Evolutionary conservation across 768 basidiomycete species (phyloP).

Genomic region (Cystoderma amianthinum): DNA sequence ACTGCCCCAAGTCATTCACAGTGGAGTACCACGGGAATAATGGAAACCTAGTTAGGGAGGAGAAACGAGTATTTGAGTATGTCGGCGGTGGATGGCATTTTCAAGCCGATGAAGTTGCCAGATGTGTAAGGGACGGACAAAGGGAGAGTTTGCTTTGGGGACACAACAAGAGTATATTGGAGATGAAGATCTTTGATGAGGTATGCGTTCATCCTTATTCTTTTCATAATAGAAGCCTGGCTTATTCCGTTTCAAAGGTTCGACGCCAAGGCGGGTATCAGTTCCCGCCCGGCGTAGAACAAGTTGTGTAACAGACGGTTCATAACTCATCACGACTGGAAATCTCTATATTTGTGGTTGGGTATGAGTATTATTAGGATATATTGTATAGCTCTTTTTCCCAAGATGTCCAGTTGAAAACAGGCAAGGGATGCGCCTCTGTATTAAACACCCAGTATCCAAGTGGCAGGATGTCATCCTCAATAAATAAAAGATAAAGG

Average conservation of each 20-base stretch:
- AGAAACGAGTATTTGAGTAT: constrained; percentile 51
- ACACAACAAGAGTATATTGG: constrained; percentile 71
- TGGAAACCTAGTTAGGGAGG: constrained; percentile 45
- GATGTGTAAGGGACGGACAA: constrained; percentile 70
- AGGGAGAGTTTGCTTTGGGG: constrained; percentile 69
- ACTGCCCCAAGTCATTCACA: constrained; percentile 56
- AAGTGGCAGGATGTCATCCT: constrained; percentile 50
- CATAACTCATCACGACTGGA: background rate
- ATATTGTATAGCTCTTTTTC: constrained; percentile 44
- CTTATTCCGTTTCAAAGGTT: constrained; percentile 29
- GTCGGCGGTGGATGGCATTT: constrained; percentile 75
- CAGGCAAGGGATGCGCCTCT: constrained; percentile 74
- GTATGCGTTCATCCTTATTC: too few species aligned
- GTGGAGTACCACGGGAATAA: constrained; percentile 52
- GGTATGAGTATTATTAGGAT: constrained; percentile 5
- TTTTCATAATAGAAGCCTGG: too few species aligned
- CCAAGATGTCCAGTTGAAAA: constrained; percentile 55
- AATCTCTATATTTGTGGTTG: background rate
- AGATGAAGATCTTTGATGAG: constrained; percentile 85
- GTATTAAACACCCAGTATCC: constrained; percentile 57
- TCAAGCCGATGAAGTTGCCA: constrained; percentile 83
- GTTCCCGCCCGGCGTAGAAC: constrained; percentile 60
- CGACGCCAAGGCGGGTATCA: constrained; percentile 61
- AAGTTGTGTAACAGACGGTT: constrained; percentile 21
- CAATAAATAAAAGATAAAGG: constrained; percentile 59